Conservation (phyloP, 495 filamentous ascomycete species). For the Talaromyces ruber region DNA sequence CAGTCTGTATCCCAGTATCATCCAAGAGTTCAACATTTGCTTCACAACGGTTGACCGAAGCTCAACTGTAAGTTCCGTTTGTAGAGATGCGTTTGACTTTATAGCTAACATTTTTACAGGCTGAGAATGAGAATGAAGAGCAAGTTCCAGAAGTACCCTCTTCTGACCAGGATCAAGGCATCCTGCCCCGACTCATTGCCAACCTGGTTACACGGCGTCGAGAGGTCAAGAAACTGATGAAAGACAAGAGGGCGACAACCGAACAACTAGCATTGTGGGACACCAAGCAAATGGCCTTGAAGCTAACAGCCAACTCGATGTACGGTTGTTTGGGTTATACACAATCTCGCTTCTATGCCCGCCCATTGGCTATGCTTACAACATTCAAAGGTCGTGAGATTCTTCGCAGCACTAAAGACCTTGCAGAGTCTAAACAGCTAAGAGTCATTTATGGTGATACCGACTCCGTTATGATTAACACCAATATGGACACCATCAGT, state of each 20-base stretch:
- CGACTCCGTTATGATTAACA: slow-evolving; percentile 99
- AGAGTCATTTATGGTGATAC: slow-evolving; percentile 98
- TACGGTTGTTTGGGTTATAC: slow-evolving; percentile 97
- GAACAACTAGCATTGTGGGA: slow-evolving; percentile 94
- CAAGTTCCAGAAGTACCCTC: slow-evolving; percentile 66
- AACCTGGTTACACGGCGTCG: slow-evolving; percentile 80
- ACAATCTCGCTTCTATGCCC: slow-evolving; percentile 91
- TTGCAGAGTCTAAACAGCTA: slow-evolving; percentile 80
- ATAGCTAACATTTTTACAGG: slow-evolving; percentile 30
- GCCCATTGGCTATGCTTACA: slow-evolving; percentile 89
- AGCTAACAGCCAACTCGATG: slow-evolving; percentile 98
- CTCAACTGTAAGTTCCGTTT: slow-evolving; percentile 41
- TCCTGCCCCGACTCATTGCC: slow-evolving; percentile 83
- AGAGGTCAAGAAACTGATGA: slow-evolving; percentile 94
- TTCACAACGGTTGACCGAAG: slow-evolving; percentile 89
- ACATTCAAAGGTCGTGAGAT: slow-evolving; percentile 98
- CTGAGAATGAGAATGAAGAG: slow-evolving; percentile 67
- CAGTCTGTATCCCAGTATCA: slow-evolving; percentile 96
- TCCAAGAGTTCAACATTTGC: slow-evolving; percentile 98
- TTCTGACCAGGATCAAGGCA: slow-evolving; percentile 60
- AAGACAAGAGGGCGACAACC: slow-evolving; percentile 74
- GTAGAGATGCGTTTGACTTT: slow-evolving; percentile 7
- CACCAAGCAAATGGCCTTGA: slow-evolving; percentile 92
- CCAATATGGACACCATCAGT: slow-evolving; percentile 86
- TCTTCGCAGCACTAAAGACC: slow-evolving; percentile 85